A percentile compares a stretch with the other conserved stretches of the same genome.
Conservation (phyloP, 805 yeast genomes). For the Soucietia sequanensis region DNA sequence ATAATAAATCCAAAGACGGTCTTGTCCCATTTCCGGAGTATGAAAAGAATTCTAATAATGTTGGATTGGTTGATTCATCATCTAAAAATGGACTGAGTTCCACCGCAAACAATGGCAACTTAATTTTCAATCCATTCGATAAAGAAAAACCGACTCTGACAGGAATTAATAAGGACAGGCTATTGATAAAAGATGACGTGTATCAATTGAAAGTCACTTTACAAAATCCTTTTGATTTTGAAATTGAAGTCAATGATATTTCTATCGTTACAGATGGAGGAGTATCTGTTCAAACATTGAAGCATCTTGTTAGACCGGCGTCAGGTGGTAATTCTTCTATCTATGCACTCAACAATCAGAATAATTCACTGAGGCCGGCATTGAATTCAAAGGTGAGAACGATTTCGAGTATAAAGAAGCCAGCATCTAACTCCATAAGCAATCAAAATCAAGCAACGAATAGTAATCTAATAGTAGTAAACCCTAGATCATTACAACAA, state of each 20-base stretch:
- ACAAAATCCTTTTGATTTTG: constrained; percentile 81
- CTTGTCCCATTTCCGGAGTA: constrained; percentile 40
- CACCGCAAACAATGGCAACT: constrained; percentile 9
- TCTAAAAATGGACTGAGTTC: constrained; percentile 17
- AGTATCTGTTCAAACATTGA: constrained; percentile 28
- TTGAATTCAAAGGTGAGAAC: constrained; percentile 1
- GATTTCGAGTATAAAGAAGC: background rate
- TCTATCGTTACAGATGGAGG: constrained; percentile 33
- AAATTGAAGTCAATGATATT: constrained; percentile 56
- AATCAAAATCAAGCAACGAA: background rate
- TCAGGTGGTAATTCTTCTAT: background rate
- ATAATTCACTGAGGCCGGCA: background rate
- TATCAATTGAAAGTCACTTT: constrained; percentile 55
- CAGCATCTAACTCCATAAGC: background rate
- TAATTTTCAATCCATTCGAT: constrained; percentile 52
- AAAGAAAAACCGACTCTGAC: constrained; percentile 9
- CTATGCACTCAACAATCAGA: constrained; percentile 1
- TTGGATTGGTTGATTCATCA: constrained; percentile 8
- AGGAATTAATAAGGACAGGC: constrained; percentile 47
- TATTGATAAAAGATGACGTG: constrained; percentile 47
- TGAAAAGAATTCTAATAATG: constrained; percentile 11
- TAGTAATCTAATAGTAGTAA: constrained; percentile 14
- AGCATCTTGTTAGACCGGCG: constrained; percentile 8
- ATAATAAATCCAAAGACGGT: constrained; percentile 26
- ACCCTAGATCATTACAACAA: constrained; percentile 27